phyloP scores from a whole-genome alignment of 1,284 basidiomycete genomes.

The Tetrapyrgos nigripes region DNA sequence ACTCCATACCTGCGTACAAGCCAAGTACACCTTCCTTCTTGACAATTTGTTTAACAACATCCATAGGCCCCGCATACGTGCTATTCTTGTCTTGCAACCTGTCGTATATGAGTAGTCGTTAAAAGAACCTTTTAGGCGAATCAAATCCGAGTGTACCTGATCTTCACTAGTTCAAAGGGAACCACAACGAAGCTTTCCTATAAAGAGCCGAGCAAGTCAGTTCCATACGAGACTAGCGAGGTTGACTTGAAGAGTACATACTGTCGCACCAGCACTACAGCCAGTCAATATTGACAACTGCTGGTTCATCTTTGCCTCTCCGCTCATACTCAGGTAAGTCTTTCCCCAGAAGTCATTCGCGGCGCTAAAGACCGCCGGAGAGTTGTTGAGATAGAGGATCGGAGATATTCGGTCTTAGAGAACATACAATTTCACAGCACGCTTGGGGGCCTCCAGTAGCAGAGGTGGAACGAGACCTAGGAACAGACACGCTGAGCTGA shows the following conservation, averaged over 20 bases:
- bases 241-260: slow-evolving; percentile 29
- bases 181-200: slow-evolving; percentile 91
- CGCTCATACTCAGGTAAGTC: slow-evolving; percentile 64
- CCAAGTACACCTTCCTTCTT: slow-evolving; percentile 83
- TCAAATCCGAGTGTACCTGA: slow-evolving; percentile 58
- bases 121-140: background rate
- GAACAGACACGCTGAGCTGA: background rate
- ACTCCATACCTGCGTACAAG: slow-evolving; percentile 92
- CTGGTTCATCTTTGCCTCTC: slow-evolving; percentile 88
- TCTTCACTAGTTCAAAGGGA: slow-evolving; percentile 98
- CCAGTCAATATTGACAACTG: slow-evolving; percentile 89
- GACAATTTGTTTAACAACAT: slow-evolving; percentile 85
- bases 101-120: background rate
- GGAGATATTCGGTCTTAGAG: background rate
- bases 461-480: slow-evolving; percentile 90
- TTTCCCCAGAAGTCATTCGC: slow-evolving; percentile 96
- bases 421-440: slow-evolving; percentile 94
- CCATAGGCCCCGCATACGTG: slow-evolving; percentile 89
- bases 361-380: slow-evolving; percentile 51
- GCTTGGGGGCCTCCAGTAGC: slow-evolving; percentile 96
- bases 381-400: slow-evolving; percentile 3
- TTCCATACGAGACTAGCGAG: background rate
- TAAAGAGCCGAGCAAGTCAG: background rate
- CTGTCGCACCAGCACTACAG: slow-evolving; percentile 91
- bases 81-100: slow-evolving; percentile 93